phyloP scores from a whole-genome alignment of 768 basidiomycete genomes.

The Auricularia cornea region DNA sequence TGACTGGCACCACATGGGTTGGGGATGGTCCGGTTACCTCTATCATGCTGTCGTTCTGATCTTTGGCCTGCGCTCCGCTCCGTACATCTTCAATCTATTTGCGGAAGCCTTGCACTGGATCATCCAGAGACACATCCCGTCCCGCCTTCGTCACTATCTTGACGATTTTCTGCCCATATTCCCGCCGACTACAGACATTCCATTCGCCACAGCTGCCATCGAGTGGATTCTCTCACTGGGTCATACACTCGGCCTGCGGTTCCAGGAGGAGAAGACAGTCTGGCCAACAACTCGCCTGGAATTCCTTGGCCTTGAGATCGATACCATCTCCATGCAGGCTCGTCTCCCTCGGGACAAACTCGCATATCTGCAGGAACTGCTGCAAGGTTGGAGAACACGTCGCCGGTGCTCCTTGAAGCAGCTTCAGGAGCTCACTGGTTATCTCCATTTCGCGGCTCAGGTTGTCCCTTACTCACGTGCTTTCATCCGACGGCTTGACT shows the following conservation, averaged over 20 bases:
- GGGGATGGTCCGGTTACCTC: slow-evolving; percentile 19
- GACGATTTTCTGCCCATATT: slow-evolving; percentile 25
- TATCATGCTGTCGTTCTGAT: slow-evolving; percentile 25
- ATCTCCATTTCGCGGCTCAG: slow-evolving; percentile 26
- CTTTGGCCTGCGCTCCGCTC: slow-evolving; percentile 27
- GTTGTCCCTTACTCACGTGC: slow-evolving; percentile 24
- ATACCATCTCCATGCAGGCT: slow-evolving; percentile 23
- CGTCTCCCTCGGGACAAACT: slow-evolving; percentile 26
- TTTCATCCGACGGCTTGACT: slow-evolving; percentile 21
- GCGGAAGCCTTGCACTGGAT: slow-evolving; percentile 35
- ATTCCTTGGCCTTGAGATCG: slow-evolving; percentile 15
- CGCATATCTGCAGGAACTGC: slow-evolving; percentile 15
- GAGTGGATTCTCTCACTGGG: slow-evolving; percentile 25
- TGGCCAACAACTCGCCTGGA: slow-evolving; percentile 11
- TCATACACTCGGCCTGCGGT: slow-evolving; percentile 21
- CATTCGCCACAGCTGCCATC: not conserved
- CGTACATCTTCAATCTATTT: slow-evolving; percentile 35
- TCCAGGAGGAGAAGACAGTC: slow-evolving; percentile 20
- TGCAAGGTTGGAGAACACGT: slow-evolving; percentile 15
- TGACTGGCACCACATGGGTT: slow-evolving; percentile 28
- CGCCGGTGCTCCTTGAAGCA: slow-evolving; percentile 16
- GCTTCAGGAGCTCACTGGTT: slow-evolving; percentile 26
- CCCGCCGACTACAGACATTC: slow-evolving; percentile 12
- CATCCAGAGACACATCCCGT: slow-evolving; percentile 26
- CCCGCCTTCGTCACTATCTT: slow-evolving; percentile 25